Evolutionary conservation across 108 stramenopile genomes (phyloP).

Genomic region (Phaeodactylum tricornutum): DNA sequence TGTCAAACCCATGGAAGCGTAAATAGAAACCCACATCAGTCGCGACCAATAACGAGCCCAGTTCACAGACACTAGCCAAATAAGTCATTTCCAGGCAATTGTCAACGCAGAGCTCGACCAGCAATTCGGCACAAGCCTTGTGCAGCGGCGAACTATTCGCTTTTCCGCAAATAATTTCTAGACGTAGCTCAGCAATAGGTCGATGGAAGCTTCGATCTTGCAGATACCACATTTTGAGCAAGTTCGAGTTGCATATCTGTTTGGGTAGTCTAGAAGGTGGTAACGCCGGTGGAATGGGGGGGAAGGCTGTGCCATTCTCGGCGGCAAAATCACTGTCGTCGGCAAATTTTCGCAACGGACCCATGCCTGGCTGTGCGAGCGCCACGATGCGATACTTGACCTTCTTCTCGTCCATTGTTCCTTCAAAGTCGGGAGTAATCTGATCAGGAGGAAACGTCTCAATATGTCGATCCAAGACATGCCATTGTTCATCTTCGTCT

Average conservation of each 20-base stretch:
- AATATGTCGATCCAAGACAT: conserved; percentile 33
- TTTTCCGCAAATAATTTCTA: conserved; percentile 43
- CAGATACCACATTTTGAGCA: conserved; percentile 65
- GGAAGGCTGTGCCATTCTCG: conserved; percentile 48
- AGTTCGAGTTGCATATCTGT: conserved; percentile 45
- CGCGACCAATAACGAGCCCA: conserved; percentile 39
- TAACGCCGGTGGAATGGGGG: conserved; percentile 59
- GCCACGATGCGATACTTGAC: conserved; percentile 63
- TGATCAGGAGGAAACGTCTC: conserved; percentile 11
- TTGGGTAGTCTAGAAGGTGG: conserved; percentile 47
- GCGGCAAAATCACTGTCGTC: conserved; percentile 71
- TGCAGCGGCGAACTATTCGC: conserved; percentile 59
- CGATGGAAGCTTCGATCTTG: conserved; percentile 77
- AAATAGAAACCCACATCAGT: conserved; percentile 63
- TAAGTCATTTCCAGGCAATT: conserved; percentile 59
- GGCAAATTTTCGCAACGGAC: conserved; percentile 48
- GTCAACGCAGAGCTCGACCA: conserved; percentile 57
- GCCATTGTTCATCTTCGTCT: conserved; percentile 76
- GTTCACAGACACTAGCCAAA: conserved; percentile 61
- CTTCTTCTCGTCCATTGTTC: conserved; percentile 54
- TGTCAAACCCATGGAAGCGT: conserved; percentile 68
- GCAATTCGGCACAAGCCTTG: conserved; percentile 57
- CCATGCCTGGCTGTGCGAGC: conserved; percentile 46
- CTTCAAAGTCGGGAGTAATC: conserved; percentile 46
- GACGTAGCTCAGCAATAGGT: conserved; percentile 70